Evolutionary conservation across 345 rosid species (phyloP).

Genomic region (Eutrema heterophyllum): DNA sequence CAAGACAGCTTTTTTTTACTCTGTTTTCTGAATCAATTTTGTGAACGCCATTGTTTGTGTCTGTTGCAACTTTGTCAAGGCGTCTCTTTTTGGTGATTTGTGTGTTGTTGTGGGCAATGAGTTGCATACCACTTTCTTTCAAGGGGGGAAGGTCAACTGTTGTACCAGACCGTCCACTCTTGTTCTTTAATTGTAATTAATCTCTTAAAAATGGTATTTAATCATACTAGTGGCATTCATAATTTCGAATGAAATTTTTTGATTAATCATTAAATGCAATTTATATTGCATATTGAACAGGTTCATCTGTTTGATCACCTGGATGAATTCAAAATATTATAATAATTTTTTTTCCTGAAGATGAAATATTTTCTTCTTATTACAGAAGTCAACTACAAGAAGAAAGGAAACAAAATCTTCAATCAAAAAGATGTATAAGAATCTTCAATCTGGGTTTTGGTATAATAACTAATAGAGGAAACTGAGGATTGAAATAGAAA

Average conservation of each 20-base stretch:
- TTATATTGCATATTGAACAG: constrained; percentile 8
- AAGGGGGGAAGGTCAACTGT: constrained; percentile 21
- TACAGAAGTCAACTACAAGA: constrained; percentile 28
- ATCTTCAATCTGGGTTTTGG: neutral
- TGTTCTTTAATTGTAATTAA: constrained; percentile 17
- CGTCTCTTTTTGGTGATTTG: constrained; percentile 6
- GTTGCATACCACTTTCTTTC: constrained; percentile 33
- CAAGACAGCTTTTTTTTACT: constrained; percentile 9
- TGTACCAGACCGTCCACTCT: constrained; percentile 26
- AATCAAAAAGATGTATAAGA: no score
- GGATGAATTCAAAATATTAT: neutral
- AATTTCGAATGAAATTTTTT: neutral
- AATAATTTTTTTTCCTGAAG: neutral
- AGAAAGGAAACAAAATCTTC: neutral
- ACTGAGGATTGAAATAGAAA: neutral
- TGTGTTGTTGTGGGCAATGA: constrained; percentile 29
- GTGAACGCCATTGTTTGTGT: constrained; percentile 16
- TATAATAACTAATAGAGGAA: neutral
- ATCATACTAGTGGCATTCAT: constrained; percentile 11
- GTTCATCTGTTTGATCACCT: constrained; percentile 18
- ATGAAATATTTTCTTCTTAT: neutral
- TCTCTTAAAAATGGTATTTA: neutral
- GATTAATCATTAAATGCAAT: neutral
- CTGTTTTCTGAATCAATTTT: neutral
- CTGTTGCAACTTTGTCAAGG: constrained; percentile 10